A percentile compares a stretch with the other conserved stretches of the same genome.
Evolutionary conservation across 2,329 filamentous ascomycete genomes (phyloP).

Genomic region (Arthrobotrys conoides): DNA sequence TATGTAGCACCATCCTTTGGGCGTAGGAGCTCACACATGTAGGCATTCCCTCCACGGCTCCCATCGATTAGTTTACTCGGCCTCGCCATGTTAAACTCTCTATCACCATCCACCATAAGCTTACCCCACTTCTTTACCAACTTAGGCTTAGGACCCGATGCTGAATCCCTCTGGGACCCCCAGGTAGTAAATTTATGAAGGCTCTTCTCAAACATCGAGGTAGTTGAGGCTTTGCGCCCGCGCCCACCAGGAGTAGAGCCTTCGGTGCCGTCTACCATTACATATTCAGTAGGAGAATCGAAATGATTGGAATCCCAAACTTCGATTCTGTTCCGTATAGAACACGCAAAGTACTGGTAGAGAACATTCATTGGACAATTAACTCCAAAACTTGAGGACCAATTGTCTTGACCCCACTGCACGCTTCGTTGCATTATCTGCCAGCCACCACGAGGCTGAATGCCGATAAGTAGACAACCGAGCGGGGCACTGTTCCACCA

Average conservation of each 20-base stretch:
- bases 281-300: conserved; percentile 34
- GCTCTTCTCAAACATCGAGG: conserved; percentile 16
- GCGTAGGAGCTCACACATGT: conserved; percentile 43
- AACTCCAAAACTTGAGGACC: conserved; percentile 44
- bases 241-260: not conserved
- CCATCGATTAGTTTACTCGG: conserved; percentile 49
- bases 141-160: not conserved
- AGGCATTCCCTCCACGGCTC: conserved; percentile 38
- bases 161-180: conserved; percentile 4
- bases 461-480: conserved; percentile 48
- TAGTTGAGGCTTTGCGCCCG: conserved; percentile 7
- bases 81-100: conserved; percentile 36
- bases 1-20: conserved; percentile 44
- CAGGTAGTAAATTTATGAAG: conserved; percentile 11
- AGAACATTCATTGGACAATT: conserved; percentile 34
- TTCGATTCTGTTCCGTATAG: conserved; percentile 50
- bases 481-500: conserved; percentile 52
- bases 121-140: conserved; percentile 25
- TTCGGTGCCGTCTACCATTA: not conserved
- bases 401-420: conserved; percentile 49
- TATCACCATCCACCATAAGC: conserved; percentile 18
- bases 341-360: conserved; percentile 49
- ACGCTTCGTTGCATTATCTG: conserved; percentile 51
- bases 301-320: conserved; percentile 47
- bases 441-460: conserved; percentile 55